Conservation (phyloP, 2,329 filamentous ascomycete species). For the Tolypocladium endophyticum region DNA sequence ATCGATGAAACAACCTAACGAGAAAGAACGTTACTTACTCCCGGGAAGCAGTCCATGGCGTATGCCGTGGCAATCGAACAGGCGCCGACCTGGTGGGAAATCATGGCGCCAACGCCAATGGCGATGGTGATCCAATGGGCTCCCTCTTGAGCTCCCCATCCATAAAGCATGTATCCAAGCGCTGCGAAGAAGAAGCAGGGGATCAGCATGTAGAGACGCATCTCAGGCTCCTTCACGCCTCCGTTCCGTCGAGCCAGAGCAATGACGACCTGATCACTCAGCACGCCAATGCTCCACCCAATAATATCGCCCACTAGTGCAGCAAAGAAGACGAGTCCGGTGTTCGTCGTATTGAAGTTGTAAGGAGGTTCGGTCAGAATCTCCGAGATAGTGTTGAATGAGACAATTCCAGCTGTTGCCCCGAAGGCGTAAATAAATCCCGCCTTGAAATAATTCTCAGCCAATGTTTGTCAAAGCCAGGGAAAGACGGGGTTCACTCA, state of each 20-base stretch:
- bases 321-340: not conserved
- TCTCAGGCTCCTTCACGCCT: not conserved
- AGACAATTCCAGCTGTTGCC: not conserved
- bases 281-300: not conserved
- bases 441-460: not conserved
- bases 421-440: not conserved
- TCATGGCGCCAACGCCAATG: not conserved
- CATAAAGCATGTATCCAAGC: not conserved
- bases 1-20: not conserved
- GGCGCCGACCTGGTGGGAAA: not conserved
- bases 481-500: not conserved
- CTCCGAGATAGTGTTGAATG: not conserved
- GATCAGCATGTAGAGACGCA: not conserved
- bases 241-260: not conserved
- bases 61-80: not conserved
- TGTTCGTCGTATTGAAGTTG: not conserved
- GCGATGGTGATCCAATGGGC: not conserved
- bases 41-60: not conserved
- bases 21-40: not conserved
- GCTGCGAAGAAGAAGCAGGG: not conserved
- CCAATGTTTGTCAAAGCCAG: not conserved
- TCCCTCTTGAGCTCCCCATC: not conserved
- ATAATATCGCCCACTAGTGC: not conserved
- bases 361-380: not conserved
- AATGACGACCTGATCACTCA: not conserved